Conservation (phyloP, 2,329 filamentous ascomycete genomes). For the Aspergillus arachidicola region DNA sequence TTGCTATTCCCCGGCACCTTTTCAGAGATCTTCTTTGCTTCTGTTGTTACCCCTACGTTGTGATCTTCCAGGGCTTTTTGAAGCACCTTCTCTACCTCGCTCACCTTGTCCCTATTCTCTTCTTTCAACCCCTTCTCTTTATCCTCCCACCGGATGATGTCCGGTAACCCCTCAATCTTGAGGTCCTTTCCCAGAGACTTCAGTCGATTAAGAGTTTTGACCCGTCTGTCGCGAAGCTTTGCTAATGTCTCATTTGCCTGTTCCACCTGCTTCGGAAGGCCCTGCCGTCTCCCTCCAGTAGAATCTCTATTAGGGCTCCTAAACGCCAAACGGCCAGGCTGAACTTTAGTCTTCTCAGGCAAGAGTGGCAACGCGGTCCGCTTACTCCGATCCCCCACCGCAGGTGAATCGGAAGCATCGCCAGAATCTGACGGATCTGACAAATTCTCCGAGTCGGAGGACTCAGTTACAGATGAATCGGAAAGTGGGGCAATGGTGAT, state of each 20-base stretch:
- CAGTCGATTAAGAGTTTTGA: background rate
- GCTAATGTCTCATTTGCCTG: background rate
- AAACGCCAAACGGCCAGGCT: background rate
- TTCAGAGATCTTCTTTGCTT: too few species aligned
- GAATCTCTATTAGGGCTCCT: background rate
- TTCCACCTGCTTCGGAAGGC: background rate
- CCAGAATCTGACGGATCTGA: background rate
- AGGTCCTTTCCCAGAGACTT: background rate
- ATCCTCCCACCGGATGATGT: background rate
- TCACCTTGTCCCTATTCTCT: background rate
- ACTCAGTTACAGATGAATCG: background rate
- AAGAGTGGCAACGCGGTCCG: background rate
- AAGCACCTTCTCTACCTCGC: background rate
- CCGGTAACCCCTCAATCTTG: rapidly evolving
- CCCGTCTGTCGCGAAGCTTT: background rate
- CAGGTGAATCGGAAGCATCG: background rate
- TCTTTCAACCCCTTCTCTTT: background rate
- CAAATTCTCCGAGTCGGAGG: background rate
- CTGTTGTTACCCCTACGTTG: too few species aligned
- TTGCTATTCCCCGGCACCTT: too few species aligned
- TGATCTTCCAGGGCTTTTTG: background rate
- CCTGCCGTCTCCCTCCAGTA: background rate
- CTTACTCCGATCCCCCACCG: background rate
- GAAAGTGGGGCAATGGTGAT: too few species aligned
- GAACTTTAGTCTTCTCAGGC: background rate